These are phyloP conservation scores for Aspergillus nidulans DNA, from an alignment of 495 filamentous ascomycete species.

Conservation along the genomic window DNA sequence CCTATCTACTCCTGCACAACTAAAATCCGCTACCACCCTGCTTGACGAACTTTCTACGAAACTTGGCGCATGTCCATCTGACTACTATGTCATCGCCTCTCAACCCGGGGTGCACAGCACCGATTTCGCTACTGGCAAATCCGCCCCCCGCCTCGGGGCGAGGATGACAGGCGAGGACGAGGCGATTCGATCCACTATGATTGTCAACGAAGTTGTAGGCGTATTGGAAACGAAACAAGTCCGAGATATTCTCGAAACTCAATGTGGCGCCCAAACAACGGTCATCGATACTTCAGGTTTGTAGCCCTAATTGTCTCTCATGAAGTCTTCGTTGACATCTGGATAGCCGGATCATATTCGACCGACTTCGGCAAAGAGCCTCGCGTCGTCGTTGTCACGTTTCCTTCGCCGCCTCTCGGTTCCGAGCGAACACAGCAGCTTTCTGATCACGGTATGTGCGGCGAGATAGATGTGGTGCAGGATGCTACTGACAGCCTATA, in stretches of 20 bases:
- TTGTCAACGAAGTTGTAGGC: constrained; percentile 61
- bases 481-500: constrained; percentile 11
- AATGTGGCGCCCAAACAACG: constrained; percentile 49
- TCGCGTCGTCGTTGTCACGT: constrained; percentile 47
- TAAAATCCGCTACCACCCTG: constrained; percentile 39
- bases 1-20: constrained; percentile 39
- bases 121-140: constrained; percentile 53
- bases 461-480: background rate
- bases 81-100: constrained; percentile 74
- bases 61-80: constrained; percentile 66
- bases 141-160: constrained; percentile 58
- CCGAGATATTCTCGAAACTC: constrained; percentile 44
- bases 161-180: constrained; percentile 47
- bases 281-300: constrained; percentile 62
- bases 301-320: constrained; percentile 14
- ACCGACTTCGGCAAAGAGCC: constrained; percentile 43
- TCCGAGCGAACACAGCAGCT: constrained; percentile 39
- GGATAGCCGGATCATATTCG: constrained; percentile 41
- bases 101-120: constrained; percentile 71
- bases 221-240: constrained; percentile 53
- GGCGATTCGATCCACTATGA: constrained; percentile 44
- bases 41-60: constrained; percentile 27
- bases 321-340: constrained; percentile 14
- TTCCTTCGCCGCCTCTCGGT: constrained; percentile 43
- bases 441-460: constrained; percentile 43